Evolutionary conservation across 441 rosid genomes (phyloP), one percentile per base, ranked within the genome.

Genomic region (Arabidopsis hybrid): DNA sequence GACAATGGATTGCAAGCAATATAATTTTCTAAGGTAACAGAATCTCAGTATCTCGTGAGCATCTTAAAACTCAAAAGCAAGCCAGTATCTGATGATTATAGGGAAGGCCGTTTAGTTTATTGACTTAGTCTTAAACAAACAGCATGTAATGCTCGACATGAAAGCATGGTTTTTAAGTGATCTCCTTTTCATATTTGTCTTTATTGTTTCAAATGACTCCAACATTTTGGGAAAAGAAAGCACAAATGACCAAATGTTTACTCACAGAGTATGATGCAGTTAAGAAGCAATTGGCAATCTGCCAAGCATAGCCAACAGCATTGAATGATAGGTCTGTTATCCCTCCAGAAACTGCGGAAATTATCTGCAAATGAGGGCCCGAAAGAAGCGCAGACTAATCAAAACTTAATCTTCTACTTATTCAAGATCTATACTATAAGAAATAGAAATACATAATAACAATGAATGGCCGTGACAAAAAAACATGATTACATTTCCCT

Each of bases 271-370:
- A 93, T 3, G 98, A 89, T 64, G 97, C 97, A 65, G 97, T 95
- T 65, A 91, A 78, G 84, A 95, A 90, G 77, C 97, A 95, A 76
- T 95, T 95, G 62, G 89, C 32, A 34, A 95, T 67, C 85, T 95
- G 99, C 98, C 99, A 95, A 50, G 90, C 76, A 74, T 95, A 95
- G 71, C 99, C 99, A 78, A 93, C 63, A 42, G 97, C 91, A 74
- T 93, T 84, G 78, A 95, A 95, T 63, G 95, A 89, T 60, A 93
- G 86, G 86, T 95, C 99, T 1, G 99, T 91, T 51, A 95, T 81
- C 75, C 99, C 99, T 67, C 99, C 99, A 66, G 96, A 95, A 65
- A 95, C 85, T 58, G 99, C 99, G 58, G 99, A 95, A 77, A 95
- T 79, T 4, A 95, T 90, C 99, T 95, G 92, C 76, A 81, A 60